phyloP scores from a whole-genome alignment of 257 asterid genomes.

The Solanum virginianum region DNA sequence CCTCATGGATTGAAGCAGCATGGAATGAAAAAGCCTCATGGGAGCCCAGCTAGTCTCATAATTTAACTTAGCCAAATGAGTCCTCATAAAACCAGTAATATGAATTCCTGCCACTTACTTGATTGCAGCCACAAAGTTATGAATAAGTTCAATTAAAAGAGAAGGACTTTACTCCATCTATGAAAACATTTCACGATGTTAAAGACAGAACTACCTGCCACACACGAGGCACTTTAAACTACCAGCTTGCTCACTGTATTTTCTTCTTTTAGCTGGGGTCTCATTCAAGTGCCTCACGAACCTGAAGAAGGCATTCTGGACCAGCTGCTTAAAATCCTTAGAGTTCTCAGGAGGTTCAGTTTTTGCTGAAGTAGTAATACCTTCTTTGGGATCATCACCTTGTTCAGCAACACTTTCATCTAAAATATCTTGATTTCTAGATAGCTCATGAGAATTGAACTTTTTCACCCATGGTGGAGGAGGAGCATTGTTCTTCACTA shows the following conservation, averaged over 20 bases:
- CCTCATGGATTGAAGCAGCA: neutral
- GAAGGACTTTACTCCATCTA: constrained; percentile 20
- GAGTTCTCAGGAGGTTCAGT: constrained; percentile 56
- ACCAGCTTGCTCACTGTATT: constrained; percentile 39
- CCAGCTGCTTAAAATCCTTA: constrained; percentile 59
- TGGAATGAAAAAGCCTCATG: neutral
- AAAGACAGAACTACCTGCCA: constrained; percentile 77
- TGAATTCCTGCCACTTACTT: constrained; percentile 7
- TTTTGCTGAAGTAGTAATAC: constrained; percentile 17
- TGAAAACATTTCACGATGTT: constrained; percentile 21
- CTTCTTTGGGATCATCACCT: constrained; percentile 20
- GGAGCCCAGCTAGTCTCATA: neutral
- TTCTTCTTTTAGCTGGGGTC: constrained; percentile 37
- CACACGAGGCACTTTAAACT: constrained; percentile 59
- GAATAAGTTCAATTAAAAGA: constrained; percentile 14
- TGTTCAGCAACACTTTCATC: constrained; percentile 16
- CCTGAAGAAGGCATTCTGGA: constrained; percentile 46
- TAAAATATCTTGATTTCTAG: constrained; percentile 15
- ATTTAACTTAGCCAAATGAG: neutral
- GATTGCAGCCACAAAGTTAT: constrained; percentile 2
- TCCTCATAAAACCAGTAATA: constrained; percentile 2
- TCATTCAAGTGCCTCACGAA: constrained; percentile 50
- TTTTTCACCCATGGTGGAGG: constrained; percentile 47
- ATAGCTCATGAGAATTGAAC: constrained; percentile 1
- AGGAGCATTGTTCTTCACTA: constrained; percentile 15